Conservation (phyloP, 1,284 basidiomycete species). For the Somion occarium region DNA sequence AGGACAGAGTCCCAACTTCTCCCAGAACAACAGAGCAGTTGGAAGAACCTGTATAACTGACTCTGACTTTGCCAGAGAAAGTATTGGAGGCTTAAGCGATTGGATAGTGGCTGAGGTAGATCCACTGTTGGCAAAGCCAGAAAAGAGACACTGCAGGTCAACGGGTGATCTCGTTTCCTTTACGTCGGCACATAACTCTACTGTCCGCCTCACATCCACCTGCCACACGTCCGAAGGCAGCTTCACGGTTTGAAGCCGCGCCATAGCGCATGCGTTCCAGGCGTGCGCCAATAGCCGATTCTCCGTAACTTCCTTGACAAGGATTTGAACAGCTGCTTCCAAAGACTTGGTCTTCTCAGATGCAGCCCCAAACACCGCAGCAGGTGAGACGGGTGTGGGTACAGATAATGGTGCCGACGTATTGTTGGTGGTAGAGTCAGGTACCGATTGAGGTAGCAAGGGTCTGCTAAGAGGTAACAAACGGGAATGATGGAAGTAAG, state of each 20-base stretch:
- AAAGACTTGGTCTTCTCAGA: conserved; percentile 59
- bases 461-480: conserved; percentile 56
- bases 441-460: conserved; percentile 43
- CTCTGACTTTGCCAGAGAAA: conserved; percentile 60
- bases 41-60: conserved; percentile 60
- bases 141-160: conserved; percentile 31
- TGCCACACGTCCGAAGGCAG: background rate
- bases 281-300: conserved; percentile 61
- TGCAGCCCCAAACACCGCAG: conserved; percentile 53
- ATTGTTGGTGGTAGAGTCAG: conserved; percentile 36
- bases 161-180: conserved; percentile 29
- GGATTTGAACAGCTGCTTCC: conserved; percentile 55
- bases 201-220: conserved; percentile 41
- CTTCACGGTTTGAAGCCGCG: conserved; percentile 18
- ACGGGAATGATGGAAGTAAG: conserved; percentile 57
- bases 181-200: conserved; percentile 26
- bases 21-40: conserved; percentile 73
- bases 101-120: background rate
- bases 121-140: conserved; percentile 27
- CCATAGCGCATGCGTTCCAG: conserved; percentile 47
- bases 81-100: conserved; percentile 41
- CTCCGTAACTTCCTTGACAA: conserved; percentile 64
- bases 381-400: conserved; percentile 75
- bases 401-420: conserved; percentile 48
- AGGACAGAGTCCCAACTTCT: conserved; percentile 72